phyloP scores from a whole-genome alignment of 192 early-diverging fungal species.

The Lobulomyces angularis region DNA sequence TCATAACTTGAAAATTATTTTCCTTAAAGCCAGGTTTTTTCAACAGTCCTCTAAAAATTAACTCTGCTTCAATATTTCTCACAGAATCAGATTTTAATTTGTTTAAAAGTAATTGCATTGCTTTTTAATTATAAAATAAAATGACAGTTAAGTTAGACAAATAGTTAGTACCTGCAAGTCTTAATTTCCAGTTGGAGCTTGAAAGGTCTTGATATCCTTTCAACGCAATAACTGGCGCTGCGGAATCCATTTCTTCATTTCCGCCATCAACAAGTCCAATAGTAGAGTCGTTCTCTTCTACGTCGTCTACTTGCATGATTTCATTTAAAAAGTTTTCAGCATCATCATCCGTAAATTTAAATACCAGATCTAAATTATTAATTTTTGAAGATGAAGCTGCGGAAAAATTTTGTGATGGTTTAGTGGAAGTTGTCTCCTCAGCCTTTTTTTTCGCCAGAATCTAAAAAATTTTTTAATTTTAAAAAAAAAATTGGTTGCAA shows the following conservation, averaged over 20 bases:
- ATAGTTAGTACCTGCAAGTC: slow-evolving; percentile 51
- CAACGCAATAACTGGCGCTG: slow-evolving; percentile 49
- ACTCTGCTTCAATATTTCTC: slow-evolving; percentile 56
- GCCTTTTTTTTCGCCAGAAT: no score
- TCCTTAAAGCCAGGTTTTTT: slow-evolving; percentile 95
- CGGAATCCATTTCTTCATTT: slow-evolving; percentile 16
- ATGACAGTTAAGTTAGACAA: slow-evolving; percentile 1
- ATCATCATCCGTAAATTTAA: no score
- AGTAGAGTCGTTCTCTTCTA: neutral
- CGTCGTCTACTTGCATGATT: no score
- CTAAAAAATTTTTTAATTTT: no score
- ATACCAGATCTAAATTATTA: no score
- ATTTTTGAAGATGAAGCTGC: no score
- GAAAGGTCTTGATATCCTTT: slow-evolving; percentile 42
- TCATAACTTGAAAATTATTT: slow-evolving; percentile 77
- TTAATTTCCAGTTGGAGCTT: slow-evolving; percentile 74
- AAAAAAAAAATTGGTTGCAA: no score
- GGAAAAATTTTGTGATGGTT: no score
- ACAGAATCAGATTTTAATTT: slow-evolving; percentile 43
- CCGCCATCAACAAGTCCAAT: neutral
- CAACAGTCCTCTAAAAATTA: slow-evolving; percentile 63
- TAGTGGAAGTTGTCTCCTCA: no score
- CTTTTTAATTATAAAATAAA: slow-evolving; percentile 8
- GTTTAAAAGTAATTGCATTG: slow-evolving; percentile 61
- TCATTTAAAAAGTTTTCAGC: no score